These are phyloP conservation scores for Vitis rotundifolia DNA, from an alignment of 164 flowering plant species.

Conservation along the genomic window DNA sequence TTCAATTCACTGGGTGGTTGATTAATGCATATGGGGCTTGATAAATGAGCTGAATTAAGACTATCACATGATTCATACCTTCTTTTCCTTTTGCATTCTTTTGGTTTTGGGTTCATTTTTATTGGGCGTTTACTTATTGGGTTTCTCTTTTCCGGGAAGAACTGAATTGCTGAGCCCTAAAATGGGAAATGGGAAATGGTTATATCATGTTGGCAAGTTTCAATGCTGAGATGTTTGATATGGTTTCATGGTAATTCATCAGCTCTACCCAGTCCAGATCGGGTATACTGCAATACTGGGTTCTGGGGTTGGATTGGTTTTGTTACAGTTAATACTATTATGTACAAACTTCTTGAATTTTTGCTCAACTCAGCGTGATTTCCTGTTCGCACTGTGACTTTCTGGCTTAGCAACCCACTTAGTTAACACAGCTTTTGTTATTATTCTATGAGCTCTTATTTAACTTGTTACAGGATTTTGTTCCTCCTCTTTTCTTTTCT, in stretches of 20 bases:
- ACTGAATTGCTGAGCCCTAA: too few species aligned
- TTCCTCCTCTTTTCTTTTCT: not conserved
- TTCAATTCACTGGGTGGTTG: conserved; percentile 11
- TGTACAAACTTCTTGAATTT: not conserved
- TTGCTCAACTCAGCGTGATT: not conserved
- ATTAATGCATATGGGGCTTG: conserved; percentile 5
- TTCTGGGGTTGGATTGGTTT: not conserved
- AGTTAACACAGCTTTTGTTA: not conserved
- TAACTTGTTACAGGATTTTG: not conserved
- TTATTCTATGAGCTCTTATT: too few species aligned
- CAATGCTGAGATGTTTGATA: too few species aligned
- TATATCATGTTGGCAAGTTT: too few species aligned
- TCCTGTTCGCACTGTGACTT: not conserved
- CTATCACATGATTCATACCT: not conserved
- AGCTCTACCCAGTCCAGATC: too few species aligned
- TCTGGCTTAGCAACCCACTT: not conserved
- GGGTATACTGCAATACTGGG: too few species aligned
- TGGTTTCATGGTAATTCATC: too few species aligned
- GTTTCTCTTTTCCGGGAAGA: too few species aligned
- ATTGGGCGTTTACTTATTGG: not conserved
- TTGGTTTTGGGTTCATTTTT: not conserved
- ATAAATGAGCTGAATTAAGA: conserved; percentile 5
- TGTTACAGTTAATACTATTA: too few species aligned
- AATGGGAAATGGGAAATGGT: too few species aligned
- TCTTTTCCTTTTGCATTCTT: not conserved